These are phyloP conservation scores for Bolboschoenoplectus hybrid DNA, from an alignment of 202 grass and related monocot species.

Conservation along the genomic window DNA sequence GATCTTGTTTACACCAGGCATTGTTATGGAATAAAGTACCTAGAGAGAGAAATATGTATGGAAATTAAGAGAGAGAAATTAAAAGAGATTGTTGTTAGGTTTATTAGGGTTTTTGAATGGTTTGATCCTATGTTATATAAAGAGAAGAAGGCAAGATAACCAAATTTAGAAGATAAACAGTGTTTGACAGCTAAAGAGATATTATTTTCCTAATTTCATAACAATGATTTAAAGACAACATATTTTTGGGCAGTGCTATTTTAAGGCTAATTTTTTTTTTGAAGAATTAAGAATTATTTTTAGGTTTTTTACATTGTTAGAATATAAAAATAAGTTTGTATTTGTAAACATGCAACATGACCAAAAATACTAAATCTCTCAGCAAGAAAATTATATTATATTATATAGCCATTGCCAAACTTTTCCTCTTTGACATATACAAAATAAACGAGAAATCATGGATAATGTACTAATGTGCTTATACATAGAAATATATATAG, in stretches of 20 bases:
- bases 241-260: background rate
- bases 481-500: no score
- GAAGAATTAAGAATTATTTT: no score
- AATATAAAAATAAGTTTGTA: background rate
- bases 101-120: slow-evolving; percentile 1
- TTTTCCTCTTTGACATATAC: background rate
- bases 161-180: slow-evolving; percentile 10
- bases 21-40: background rate
- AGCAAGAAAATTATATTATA: background rate
- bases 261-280: background rate
- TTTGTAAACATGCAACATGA: background rate
- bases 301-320: background rate
- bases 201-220: slow-evolving; percentile 25
- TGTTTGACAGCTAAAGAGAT: slow-evolving; percentile 32
- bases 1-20: slow-evolving; percentile 27
- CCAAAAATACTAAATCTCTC: background rate
- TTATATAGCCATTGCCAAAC: background rate
- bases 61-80: slow-evolving; percentile 10
- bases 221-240: background rate
- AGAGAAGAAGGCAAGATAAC: background rate
- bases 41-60: background rate
- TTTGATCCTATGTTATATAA: slow-evolving; percentile 3
- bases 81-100: background rate
- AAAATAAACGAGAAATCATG: background rate
- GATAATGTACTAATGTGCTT: background rate